These are phyloP conservation scores for Teratosphaeria zuluensis DNA, from an alignment of 2,329 filamentous ascomycete species.

Conservation along the genomic window DNA sequence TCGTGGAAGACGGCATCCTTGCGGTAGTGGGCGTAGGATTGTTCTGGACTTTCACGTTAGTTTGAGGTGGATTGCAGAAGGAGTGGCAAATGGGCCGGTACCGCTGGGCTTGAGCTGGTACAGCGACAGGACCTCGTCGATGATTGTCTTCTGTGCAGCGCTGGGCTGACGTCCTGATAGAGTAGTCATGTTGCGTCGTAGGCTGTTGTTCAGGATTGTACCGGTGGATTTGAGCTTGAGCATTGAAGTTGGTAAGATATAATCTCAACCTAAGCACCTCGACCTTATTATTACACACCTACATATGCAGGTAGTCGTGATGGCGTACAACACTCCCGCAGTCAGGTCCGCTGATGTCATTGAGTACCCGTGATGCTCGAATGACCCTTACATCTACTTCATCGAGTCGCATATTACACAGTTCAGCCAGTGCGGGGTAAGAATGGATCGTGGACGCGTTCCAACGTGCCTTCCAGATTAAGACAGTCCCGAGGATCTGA, in stretches of 20 bases:
- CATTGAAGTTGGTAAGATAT: neutral
- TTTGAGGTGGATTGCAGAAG: neutral
- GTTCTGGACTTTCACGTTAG: neutral
- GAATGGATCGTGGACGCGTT: neutral
- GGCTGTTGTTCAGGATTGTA: neutral
- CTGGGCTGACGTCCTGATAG: conserved; percentile 7
- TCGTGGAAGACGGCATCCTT: conserved; percentile 18
- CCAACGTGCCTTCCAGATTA: neutral
- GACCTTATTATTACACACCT: no score
- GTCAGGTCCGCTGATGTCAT: neutral
- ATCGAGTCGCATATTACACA: no score
- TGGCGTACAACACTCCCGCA: neutral
- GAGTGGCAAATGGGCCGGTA: neutral
- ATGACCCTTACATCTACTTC: neutral
- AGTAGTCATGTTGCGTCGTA: neutral
- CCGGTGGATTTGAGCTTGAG: neutral
- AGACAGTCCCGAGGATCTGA: neutral
- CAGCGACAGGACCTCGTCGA: conserved; percentile 17
- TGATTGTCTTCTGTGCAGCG: conserved; percentile 11
- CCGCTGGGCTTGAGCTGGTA: conserved; percentile 15
- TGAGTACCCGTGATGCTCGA: neutral
- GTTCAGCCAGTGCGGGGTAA: neutral
- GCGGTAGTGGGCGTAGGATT: conserved; percentile 17
- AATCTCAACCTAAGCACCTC: neutral
- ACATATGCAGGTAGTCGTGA: no score